A percentile compares a stretch with the other conserved stretches of the same genome.
Evolutionary conservation across 768 basidiomycete species (phyloP).

Genomic region (Psilocybe tampanensis): DNA sequence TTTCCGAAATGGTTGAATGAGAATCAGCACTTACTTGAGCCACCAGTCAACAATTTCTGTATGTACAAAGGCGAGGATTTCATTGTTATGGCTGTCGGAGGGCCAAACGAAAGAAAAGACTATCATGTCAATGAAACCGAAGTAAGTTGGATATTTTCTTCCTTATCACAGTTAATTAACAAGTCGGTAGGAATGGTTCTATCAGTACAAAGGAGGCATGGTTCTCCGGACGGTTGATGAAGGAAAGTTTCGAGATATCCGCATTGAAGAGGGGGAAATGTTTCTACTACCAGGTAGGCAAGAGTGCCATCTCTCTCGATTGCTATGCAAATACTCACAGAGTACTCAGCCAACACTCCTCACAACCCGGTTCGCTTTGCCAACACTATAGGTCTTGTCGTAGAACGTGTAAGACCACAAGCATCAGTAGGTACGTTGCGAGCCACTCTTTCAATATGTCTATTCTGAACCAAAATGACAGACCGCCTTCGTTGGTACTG

Average conservation of each 20-base stretch:
- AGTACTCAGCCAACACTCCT: conserved; percentile 96
- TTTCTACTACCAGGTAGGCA: conserved; percentile 85
- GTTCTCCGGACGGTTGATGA: conserved; percentile 84
- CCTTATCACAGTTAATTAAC: neutral
- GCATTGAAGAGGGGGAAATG: conserved; percentile 95
- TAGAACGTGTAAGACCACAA: conserved; percentile 85
- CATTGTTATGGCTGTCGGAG: conserved; percentile 95
- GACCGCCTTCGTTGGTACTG: conserved; percentile 96
- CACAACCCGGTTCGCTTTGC: conserved; percentile 94
- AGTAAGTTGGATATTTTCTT: conserved; percentile 38
- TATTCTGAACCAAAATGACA: conserved; percentile 39
- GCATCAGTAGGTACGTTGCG: conserved; percentile 60
- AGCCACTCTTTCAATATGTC: neutral
- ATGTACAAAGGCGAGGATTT: conserved; percentile 83
- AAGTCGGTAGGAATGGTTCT: conserved; percentile 89
- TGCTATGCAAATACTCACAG: too few relatives aligned
- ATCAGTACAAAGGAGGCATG: conserved; percentile 95
- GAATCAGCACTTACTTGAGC: conserved; percentile 79
- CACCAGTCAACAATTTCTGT: conserved; percentile 93
- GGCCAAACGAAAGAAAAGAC: conserved; percentile 92
- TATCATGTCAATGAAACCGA: conserved; percentile 97
- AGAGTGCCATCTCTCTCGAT: neutral
- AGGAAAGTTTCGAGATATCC: conserved; percentile 79
- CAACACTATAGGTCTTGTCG: conserved; percentile 88
- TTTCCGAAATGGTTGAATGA: conserved; percentile 87